These are phyloP conservation scores for Begonia peltatifolia DNA, from an alignment of 306 rosid species.

Conservation along the genomic window DNA sequence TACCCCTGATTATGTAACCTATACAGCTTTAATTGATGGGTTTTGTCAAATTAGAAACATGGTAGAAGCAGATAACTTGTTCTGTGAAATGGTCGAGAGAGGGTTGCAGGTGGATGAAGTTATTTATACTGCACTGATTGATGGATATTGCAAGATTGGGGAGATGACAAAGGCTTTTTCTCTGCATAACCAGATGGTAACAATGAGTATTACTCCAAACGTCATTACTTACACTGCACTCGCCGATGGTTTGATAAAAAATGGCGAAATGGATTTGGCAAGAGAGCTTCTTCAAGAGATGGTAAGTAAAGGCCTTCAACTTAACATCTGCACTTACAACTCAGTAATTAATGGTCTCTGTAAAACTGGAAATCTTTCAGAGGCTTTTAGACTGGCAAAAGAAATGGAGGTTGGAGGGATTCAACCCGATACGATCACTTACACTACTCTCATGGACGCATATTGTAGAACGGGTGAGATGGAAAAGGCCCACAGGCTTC, in stretches of 20 bases:
- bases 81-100: conserved; percentile 39
- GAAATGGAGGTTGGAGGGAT: conserved; percentile 68
- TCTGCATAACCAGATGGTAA: conserved; percentile 73
- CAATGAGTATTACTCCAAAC: conserved; percentile 49
- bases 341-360: conserved; percentile 67
- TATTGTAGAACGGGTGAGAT: conserved; percentile 68
- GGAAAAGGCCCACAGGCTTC: conserved; percentile 49
- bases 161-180: conserved; percentile 64
- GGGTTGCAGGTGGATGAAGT: conserved; percentile 73
- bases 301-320: conserved; percentile 62
- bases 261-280: conserved; percentile 65
- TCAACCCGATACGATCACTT: conserved; percentile 60
- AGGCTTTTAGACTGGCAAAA: conserved; percentile 50
- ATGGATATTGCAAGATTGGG: conserved; percentile 74
- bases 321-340: conserved; percentile 66
- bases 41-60: conserved; percentile 52
- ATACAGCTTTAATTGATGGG: conserved; percentile 61
- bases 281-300: conserved; percentile 79
- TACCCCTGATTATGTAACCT: conserved; percentile 48
- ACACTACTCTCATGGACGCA: conserved; percentile 82
- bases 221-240: conserved; percentile 66
- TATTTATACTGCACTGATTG: conserved; percentile 56
- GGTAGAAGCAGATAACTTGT: conserved; percentile 42
- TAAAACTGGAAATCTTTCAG: conserved; percentile 54
- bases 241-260: conserved; percentile 76